Percentiles rank a stretch among this genome's conserved stretches.
These are phyloP conservation scores for Fusarium bactridioides DNA, from an alignment of 2,329 filamentous ascomycete genomes.

Conservation along the genomic window DNA sequence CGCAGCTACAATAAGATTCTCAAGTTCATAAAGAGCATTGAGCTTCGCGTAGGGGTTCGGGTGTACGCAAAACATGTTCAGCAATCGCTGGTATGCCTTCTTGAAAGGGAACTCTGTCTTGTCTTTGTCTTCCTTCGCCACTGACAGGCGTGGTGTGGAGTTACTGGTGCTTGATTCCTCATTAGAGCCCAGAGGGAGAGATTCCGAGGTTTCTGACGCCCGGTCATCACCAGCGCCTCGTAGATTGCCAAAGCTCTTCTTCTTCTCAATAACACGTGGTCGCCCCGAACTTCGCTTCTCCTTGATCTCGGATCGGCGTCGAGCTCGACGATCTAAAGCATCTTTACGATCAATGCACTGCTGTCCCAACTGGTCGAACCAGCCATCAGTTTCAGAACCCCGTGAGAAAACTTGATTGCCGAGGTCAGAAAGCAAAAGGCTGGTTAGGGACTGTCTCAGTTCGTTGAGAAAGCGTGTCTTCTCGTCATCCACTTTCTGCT, in stretches of 20 bases:
- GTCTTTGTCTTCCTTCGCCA: slow-evolving; percentile 37
- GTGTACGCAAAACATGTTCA: slow-evolving; percentile 88
- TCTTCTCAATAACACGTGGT: slow-evolving; percentile 66
- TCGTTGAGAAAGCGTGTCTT: slow-evolving; percentile 82
- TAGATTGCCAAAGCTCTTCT: slow-evolving; percentile 73
- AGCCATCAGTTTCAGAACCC: slow-evolving; percentile 91
- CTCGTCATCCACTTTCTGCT: slow-evolving; percentile 69
- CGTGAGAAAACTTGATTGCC: slow-evolving; percentile 85
- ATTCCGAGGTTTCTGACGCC: slow-evolving; percentile 50
- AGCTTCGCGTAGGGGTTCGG: slow-evolving; percentile 89
- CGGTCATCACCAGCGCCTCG: slow-evolving; percentile 59
- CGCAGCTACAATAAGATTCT: slow-evolving; percentile 81
- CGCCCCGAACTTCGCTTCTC: slow-evolving; percentile 57
- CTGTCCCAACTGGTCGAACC: slow-evolving; percentile 77
- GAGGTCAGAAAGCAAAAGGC: slow-evolving; percentile 86
- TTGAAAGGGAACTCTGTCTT: slow-evolving; percentile 77
- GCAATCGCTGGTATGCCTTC: slow-evolving; percentile 78
- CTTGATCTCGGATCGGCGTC: slow-evolving; percentile 51
- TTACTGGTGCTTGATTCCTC: slow-evolving; percentile 48
- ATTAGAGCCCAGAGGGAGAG: slow-evolving; percentile 49
- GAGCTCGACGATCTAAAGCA: slow-evolving; percentile 58
- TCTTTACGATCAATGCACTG: slow-evolving; percentile 71
- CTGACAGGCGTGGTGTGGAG: slow-evolving; percentile 36
- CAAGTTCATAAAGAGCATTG: slow-evolving; percentile 81
- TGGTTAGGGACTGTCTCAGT: slow-evolving; percentile 80